A percentile compares a stretch with the other conserved stretches of the same genome.
Evolutionary conservation across 441 rosid genomes (phyloP).

Genomic region (Arabidopsis hybrid): DNA sequence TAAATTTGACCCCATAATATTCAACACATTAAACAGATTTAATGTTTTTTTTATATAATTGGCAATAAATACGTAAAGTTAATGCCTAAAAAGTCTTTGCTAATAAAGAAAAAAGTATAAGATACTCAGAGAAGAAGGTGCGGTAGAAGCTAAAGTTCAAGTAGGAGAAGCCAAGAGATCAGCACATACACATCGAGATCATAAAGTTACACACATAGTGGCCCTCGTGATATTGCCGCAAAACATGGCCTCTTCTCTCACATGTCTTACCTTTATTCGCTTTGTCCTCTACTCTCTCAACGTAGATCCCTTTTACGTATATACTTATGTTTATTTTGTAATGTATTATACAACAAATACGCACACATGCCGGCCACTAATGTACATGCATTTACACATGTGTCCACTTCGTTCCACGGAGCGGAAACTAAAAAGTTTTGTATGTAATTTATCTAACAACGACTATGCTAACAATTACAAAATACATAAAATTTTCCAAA

Average conservation of each 20-base stretch:
- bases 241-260: constrained; percentile 39
- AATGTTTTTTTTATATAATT: no score
- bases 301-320: constrained; percentile 34
- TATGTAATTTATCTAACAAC: neutral
- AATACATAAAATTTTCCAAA: neutral
- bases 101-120: neutral
- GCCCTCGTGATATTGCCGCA: constrained; percentile 46
- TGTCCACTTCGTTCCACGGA: constrained; percentile 36
- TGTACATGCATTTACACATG: constrained; percentile 40
- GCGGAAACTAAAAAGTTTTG: neutral
- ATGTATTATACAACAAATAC: constrained; percentile 24
- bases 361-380: constrained; percentile 39
- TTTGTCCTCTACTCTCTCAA: constrained; percentile 33
- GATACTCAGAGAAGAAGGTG: constrained; percentile 35
- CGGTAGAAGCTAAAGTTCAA: constrained; percentile 39
- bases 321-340: constrained; percentile 20
- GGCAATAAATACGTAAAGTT: no score
- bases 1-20: no score
- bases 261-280: constrained; percentile 38
- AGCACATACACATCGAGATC: constrained; percentile 34
- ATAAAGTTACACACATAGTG: constrained; percentile 35
- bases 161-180: constrained; percentile 40
- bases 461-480: neutral
- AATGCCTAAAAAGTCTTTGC: neutral
- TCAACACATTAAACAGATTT: no score